A percentile compares a stretch with the other conserved stretches of the same genome.
Evolutionary conservation across 257 asterid species (phyloP).

Genomic region (Solanum arcanum): DNA sequence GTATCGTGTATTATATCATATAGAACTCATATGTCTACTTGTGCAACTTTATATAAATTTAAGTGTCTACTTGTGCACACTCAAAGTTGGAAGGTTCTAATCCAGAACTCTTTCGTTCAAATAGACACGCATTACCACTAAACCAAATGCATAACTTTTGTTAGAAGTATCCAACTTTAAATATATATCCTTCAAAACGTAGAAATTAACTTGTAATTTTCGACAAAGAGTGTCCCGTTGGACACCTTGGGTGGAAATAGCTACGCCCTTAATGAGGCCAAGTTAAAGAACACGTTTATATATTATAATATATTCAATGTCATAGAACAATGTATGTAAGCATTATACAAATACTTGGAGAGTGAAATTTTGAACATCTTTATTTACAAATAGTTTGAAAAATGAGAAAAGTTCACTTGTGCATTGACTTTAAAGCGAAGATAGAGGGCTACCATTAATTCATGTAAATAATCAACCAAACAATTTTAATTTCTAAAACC

Average conservation of each 20-base stretch:
- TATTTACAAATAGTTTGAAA: not conserved
- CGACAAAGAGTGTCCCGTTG: not conserved
- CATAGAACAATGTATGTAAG: not conserved
- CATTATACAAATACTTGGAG: not conserved
- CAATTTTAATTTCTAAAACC: not conserved
- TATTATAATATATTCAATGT: not conserved
- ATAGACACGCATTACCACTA: not conserved
- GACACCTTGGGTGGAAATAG: not conserved
- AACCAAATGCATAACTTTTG: too few species aligned
- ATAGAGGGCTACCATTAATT: conserved; percentile 28
- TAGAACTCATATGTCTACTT: too few species aligned
- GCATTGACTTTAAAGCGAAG: not conserved
- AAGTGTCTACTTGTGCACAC: not conserved
- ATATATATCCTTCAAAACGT: too few species aligned
- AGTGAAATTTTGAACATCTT: not conserved
- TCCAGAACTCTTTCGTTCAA: not conserved
- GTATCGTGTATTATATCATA: too few species aligned
- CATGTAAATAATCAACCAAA: conserved; percentile 20
- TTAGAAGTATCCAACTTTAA: too few species aligned
- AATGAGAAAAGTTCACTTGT: not conserved
- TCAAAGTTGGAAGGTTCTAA: not conserved
- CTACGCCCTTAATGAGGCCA: not conserved
- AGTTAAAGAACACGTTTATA: too few species aligned
- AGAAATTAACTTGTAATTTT: too few species aligned
- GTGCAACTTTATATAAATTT: not conserved